Conservation (phyloP, 139 green algal species). For the Tetraselmis chui region DNA sequence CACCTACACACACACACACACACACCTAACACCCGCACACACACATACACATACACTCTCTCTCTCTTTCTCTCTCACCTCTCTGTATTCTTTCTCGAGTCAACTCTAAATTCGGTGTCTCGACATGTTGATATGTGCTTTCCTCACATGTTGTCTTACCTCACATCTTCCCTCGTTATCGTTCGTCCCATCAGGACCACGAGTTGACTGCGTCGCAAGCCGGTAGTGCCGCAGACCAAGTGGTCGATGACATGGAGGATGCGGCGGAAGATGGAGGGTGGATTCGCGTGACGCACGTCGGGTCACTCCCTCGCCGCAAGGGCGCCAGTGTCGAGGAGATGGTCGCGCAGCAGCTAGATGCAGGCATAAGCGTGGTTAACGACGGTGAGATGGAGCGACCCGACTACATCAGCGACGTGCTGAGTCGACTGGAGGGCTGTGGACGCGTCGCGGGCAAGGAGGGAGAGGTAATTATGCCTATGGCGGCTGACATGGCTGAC, state of each 20-base stretch:
- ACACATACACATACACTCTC: too few relatives aligned
- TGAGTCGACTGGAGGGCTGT: not conserved
- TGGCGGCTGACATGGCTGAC: not conserved
- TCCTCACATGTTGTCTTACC: too few relatives aligned
- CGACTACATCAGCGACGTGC: not conserved
- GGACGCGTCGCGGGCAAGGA: not conserved
- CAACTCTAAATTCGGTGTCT: too few relatives aligned
- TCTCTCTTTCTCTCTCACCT: too few relatives aligned
- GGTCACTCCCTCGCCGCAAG: not conserved
- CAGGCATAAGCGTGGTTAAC: not conserved
- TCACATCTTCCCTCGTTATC: too few relatives aligned
- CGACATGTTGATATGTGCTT: too few relatives aligned
- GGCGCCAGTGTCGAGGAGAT: not conserved
- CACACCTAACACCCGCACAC: too few relatives aligned
- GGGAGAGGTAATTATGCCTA: not conserved
- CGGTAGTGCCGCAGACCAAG: too few relatives aligned
- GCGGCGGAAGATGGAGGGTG: not conserved
- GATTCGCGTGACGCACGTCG: not conserved
- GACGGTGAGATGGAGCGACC: not conserved
- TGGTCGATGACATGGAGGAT: too few relatives aligned
- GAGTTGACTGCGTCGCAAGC: too few relatives aligned
- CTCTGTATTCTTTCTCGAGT: too few relatives aligned
- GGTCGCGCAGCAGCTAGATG: not conserved
- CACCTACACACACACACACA: not conserved
- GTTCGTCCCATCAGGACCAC: too few relatives aligned